Evolutionary conservation across 352 stramenopile genomes (phyloP).

Genomic region (Globisporangium solare): DNA sequence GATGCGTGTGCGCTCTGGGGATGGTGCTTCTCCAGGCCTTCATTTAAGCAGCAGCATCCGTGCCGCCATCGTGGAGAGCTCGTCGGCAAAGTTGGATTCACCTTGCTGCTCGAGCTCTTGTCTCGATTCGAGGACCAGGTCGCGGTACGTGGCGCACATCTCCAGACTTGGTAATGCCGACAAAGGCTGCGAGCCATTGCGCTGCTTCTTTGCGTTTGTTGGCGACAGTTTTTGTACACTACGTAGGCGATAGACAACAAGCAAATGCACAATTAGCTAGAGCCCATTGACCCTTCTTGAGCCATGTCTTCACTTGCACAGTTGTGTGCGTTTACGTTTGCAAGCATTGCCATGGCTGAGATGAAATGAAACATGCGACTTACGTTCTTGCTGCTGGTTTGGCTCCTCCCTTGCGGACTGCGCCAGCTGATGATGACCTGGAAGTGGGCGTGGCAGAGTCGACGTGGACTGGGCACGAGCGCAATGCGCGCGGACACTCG

Average conservation of each 20-base stretch:
- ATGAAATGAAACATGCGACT: background rate
- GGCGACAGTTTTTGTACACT: no score
- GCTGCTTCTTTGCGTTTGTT: no score
- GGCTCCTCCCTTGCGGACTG: background rate
- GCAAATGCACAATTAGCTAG: no score
- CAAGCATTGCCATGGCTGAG: no score
- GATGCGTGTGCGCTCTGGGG: no score
- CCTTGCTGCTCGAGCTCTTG: no score
- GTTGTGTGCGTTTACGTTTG: background rate
- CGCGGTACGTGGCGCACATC: background rate
- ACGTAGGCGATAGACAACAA: no score
- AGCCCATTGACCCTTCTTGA: no score
- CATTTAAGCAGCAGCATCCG: no score
- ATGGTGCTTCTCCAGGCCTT: no score
- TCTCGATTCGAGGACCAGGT: background rate
- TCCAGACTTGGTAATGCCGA: background rate
- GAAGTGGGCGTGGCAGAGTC: background rate
- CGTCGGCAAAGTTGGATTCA: no score
- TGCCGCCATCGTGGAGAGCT: no score
- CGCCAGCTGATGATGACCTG: background rate
- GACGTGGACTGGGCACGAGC: slow-evolving; percentile 4
- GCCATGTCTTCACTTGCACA: background rate
- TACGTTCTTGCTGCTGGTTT: background rate
- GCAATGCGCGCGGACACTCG: slow-evolving; percentile 7
- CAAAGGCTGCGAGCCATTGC: background rate